A percentile compares a stretch with the other conserved stretches of the same genome.
Conservation (phyloP, 352 stramenopile species). For the Pythium dissimile region DNA sequence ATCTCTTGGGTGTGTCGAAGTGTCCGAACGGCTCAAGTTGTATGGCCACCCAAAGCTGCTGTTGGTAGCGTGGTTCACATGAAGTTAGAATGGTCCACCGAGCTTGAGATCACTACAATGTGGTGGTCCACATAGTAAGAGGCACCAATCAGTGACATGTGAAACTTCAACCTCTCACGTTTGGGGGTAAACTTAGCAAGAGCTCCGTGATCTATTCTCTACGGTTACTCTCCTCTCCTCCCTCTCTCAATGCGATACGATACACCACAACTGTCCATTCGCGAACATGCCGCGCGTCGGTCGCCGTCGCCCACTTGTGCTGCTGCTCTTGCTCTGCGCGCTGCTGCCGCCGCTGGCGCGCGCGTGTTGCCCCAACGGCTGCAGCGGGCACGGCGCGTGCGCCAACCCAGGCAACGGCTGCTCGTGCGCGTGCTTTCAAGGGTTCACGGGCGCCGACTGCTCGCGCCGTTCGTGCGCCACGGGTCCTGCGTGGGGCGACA, state of each 20-base stretch:
- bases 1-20: background rate
- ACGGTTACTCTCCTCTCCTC: too few relatives aligned
- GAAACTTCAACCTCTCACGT: background rate
- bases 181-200: too few relatives aligned
- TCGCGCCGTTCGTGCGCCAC: slow-evolving; percentile 66
- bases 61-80: slow-evolving; percentile 11
- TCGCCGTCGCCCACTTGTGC: background rate
- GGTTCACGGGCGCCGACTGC: slow-evolving; percentile 90
- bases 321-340: slow-evolving; percentile 10
- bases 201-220: too few relatives aligned
- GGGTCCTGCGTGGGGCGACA: slow-evolving; percentile 55
- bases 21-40: background rate
- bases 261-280: too few relatives aligned
- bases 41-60: background rate
- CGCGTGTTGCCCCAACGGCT: slow-evolving; percentile 60
- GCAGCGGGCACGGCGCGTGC: slow-evolving; percentile 62
- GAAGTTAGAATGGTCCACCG: background rate
- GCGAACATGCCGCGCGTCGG: background rate
- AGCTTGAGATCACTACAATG: too few relatives aligned
- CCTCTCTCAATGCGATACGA: too few relatives aligned
- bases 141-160: slow-evolving; percentile 5
- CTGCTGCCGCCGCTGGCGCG: slow-evolving; percentile 1
- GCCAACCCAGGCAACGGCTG: slow-evolving; percentile 60
- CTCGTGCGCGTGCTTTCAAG: slow-evolving; percentile 78
- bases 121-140: background rate